Base-by-base conservation (phyloP, 2,329 filamentous ascomycete species). In the Colletotrichum somersetense region DNA sequence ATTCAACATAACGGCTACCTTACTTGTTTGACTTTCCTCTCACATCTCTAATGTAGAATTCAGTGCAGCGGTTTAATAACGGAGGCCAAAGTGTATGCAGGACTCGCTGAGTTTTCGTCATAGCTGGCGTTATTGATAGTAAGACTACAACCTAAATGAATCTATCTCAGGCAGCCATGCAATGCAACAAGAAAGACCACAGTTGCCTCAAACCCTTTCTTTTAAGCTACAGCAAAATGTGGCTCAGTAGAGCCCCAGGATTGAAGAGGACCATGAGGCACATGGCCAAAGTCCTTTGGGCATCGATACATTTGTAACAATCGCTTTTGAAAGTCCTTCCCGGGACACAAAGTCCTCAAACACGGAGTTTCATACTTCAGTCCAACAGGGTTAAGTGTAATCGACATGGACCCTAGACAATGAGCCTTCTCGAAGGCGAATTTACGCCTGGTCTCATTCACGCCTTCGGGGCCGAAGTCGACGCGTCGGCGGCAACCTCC, bases 401-500 rank as follows among this genome's bases (percentile, higher is more conserved):
- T 12, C 38, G 33, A 64, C n/a, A 46, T 26, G 20, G 26, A 26
- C 35, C 5, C 18, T 20, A 8, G 23, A 46, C 38, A 42, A 18
- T 23, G 6, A n/a, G 18, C 26, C 8, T 12, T 14, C 33, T 18
- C 10, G n/a, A 18, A 23, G 23, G 12, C 20, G n/a, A 42, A 26
- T 7, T 2, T 8, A 18, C 18, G 10, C 8, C 33, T 11, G 48
- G n/a, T 14, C 11, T 8, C 33, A 33, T 42, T 46, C 52, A 66
- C 8, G 55, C 55, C 65, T 67, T 67, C 5, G 48, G 38, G 7
- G 26, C 59, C 3, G 44, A 16, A 16, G 30, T 38, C 35, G 42
- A 44, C 30, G 53, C 61, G 16, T 18, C 61, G 10, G 23, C 35
- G 23, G 53, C 16, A 48, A n/a, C 18, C 38, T 69, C 69, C 58